Conservation (phyloP, 306 rosid species). For the Cotoneaster glaucophyllus region DNA sequence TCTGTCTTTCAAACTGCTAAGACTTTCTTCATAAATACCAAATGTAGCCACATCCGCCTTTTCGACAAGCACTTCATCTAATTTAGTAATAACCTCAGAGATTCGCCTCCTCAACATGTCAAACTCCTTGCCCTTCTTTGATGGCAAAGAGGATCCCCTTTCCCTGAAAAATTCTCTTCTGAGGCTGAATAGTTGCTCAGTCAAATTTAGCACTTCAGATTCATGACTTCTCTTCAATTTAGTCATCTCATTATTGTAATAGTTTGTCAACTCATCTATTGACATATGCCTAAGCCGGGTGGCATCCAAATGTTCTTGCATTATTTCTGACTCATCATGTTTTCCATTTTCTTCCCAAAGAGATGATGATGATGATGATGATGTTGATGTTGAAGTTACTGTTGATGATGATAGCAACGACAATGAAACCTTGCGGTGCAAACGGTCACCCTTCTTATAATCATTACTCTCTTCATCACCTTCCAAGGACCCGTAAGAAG, state of each 20-base stretch:
- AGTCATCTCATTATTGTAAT: constrained; percentile 49
- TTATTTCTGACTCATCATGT: constrained; percentile 36
- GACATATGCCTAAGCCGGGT: constrained; percentile 34
- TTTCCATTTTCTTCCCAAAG: constrained; percentile 61
- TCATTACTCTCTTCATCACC: constrained; percentile 42
- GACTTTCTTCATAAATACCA: constrained; percentile 38
- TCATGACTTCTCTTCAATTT: constrained; percentile 81
- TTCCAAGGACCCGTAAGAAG: constrained; percentile 69
- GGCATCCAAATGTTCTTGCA: constrained; percentile 45
- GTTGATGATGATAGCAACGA: neutral
- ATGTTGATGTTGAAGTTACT: neutral
- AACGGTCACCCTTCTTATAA: constrained; percentile 38
- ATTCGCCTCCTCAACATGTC: constrained; percentile 64
- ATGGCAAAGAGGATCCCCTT: constrained; percentile 39
- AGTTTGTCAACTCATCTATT: constrained; percentile 39
- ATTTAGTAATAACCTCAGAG: constrained; percentile 48
- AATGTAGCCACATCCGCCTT: constrained; percentile 37
- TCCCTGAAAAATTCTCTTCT: constrained; percentile 48
- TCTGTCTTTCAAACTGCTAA: constrained; percentile 52
- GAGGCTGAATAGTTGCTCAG: constrained; percentile 54
- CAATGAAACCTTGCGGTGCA: constrained; percentile 30
- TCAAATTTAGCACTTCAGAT: constrained; percentile 51
- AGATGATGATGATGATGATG: constrained; percentile 15
- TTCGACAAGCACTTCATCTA: constrained; percentile 57
- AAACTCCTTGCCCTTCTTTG: constrained; percentile 70